Evolutionary conservation across 2,329 filamentous ascomycete species (phyloP).

Genomic region (Talaromyces atroroseus): DNA sequence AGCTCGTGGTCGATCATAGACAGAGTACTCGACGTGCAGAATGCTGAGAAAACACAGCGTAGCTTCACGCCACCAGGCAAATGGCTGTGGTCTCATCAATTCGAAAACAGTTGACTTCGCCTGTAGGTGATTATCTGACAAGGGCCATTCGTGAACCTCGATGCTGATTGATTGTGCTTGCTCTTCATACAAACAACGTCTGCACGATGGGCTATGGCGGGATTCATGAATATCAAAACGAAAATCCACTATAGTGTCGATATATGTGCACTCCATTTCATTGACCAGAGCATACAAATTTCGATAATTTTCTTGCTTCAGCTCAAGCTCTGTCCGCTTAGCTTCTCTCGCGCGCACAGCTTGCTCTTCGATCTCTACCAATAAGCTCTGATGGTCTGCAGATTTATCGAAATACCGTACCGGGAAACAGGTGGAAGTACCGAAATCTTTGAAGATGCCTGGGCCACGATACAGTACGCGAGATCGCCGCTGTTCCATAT

Average conservation of each 20-base stretch:
- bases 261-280: conserved; percentile 10
- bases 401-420: conserved; percentile 46
- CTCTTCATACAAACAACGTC: conserved; percentile 28
- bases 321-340: conserved; percentile 33
- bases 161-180: conserved; percentile 43
- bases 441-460: conserved; percentile 37
- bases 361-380: conserved; percentile 32
- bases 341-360: conserved; percentile 26
- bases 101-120: conserved; percentile 51
- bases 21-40: conserved; percentile 22
- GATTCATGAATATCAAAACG: conserved; percentile 8
- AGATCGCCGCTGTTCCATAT: conserved; percentile 36
- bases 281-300: conserved; percentile 20
- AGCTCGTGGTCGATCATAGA: conserved; percentile 10
- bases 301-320: conserved; percentile 24
- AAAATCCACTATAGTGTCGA: conserved; percentile 3
- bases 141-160: conserved; percentile 52
- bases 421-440: conserved; percentile 37
- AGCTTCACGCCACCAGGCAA: conserved; percentile 47
- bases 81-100: conserved; percentile 37
- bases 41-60: conserved; percentile 42
- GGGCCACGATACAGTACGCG: conserved; percentile 17
- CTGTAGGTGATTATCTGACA: conserved; percentile 31
- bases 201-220: conserved; percentile 24
- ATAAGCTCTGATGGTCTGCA: conserved; percentile 31